Conservation (phyloP, 2,329 filamentous ascomycete species). For the Keithomyces neogunnii region DNA sequence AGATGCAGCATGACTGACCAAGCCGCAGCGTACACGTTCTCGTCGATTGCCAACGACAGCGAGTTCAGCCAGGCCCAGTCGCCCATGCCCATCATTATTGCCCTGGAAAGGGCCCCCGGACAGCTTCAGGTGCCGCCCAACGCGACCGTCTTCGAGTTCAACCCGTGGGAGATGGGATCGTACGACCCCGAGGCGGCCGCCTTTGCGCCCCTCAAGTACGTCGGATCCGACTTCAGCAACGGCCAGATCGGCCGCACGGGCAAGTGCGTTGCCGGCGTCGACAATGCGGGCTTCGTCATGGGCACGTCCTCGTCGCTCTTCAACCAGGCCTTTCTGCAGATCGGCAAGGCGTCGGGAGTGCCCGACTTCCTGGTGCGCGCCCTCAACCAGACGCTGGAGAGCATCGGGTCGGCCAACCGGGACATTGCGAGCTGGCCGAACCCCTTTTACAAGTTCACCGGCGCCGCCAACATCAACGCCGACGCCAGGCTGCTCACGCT, state of each 20-base stretch:
- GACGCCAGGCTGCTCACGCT: slow-evolving; percentile 50
- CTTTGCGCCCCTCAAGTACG: slow-evolving; percentile 61
- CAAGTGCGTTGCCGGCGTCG: slow-evolving; percentile 68
- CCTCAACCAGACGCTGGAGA: slow-evolving; percentile 41
- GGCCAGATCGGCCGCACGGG: slow-evolving; percentile 48
- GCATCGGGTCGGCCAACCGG: slow-evolving; percentile 49
- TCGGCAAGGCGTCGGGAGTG: slow-evolving; percentile 35
- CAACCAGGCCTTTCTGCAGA: slow-evolving; percentile 63
- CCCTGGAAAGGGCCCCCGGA: slow-evolving; percentile 57
- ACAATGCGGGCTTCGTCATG: slow-evolving; percentile 77
- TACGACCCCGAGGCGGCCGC: slow-evolving; percentile 65
- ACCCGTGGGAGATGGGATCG: slow-evolving; percentile 70
- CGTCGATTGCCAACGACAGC: slow-evolving; percentile 46
- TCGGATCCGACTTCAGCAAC: slow-evolving; percentile 63
- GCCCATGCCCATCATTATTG: slow-evolving; percentile 67
- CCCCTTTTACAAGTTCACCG: slow-evolving; percentile 62
- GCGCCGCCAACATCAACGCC: slow-evolving; percentile 49
- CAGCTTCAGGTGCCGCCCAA: slow-evolving; percentile 48
- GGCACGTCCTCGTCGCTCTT: slow-evolving; percentile 81
- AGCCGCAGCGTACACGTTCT: slow-evolving; percentile 60
- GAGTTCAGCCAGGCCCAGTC: slow-evolving; percentile 55
- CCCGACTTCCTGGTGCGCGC: slow-evolving; percentile 42
- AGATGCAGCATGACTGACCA: not conserved
- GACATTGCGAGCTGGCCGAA: slow-evolving; percentile 74
- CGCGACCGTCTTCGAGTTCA: slow-evolving; percentile 69